A percentile compares a stretch with the other conserved stretches of the same genome.
These are phyloP conservation scores for Yarrowia sp. DNA, from an alignment of 805 yeast species.

Conservation along the genomic window DNA sequence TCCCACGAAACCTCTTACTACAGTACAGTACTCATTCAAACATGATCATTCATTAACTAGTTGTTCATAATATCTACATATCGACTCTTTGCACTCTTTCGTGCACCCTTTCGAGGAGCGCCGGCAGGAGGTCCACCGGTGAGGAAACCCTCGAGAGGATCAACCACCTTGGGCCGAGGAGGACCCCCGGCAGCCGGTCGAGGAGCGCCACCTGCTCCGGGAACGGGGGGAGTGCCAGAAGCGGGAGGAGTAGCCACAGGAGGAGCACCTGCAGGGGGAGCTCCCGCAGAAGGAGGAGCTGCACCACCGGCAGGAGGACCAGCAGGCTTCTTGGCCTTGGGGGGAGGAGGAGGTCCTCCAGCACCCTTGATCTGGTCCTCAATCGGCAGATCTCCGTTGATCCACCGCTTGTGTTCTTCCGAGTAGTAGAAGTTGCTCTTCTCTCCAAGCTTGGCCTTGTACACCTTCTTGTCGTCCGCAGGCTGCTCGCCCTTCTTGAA, in stretches of 20 bases:
- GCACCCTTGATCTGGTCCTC: conserved; percentile 52
- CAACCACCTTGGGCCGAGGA: conserved; percentile 47
- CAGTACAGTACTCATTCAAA: not conserved
- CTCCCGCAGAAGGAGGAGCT: conserved; percentile 40
- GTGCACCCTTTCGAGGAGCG: conserved; percentile 53
- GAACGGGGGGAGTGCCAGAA: conserved; percentile 43
- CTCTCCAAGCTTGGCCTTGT: conserved; percentile 86
- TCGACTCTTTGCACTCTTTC: conserved; percentile 62
- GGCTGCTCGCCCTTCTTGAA: conserved; percentile 56
- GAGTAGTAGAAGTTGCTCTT: conserved; percentile 77
- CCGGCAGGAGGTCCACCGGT: conserved; percentile 50
- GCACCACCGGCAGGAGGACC: conserved; percentile 40
- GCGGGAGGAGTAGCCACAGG: conserved; percentile 39
- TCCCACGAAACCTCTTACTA: too few relatives aligned
- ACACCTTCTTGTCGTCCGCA: conserved; percentile 70
- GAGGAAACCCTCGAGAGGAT: conserved; percentile 58
- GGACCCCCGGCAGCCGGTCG: conserved; percentile 33
- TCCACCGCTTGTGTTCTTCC: conserved; percentile 86
- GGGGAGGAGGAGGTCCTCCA: conserved; percentile 78
- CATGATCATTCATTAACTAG: conserved; percentile 39
- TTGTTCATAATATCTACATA: conserved; percentile 70
- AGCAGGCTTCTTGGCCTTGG: conserved; percentile 48
- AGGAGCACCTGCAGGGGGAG: conserved; percentile 50
- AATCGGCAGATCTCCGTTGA: conserved; percentile 62
- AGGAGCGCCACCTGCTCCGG: conserved; percentile 45